These are phyloP conservation scores for Kurtzmaniella quercitrusa DNA, from an alignment of 1,139 yeast genomes.

Conservation along the genomic window DNA sequence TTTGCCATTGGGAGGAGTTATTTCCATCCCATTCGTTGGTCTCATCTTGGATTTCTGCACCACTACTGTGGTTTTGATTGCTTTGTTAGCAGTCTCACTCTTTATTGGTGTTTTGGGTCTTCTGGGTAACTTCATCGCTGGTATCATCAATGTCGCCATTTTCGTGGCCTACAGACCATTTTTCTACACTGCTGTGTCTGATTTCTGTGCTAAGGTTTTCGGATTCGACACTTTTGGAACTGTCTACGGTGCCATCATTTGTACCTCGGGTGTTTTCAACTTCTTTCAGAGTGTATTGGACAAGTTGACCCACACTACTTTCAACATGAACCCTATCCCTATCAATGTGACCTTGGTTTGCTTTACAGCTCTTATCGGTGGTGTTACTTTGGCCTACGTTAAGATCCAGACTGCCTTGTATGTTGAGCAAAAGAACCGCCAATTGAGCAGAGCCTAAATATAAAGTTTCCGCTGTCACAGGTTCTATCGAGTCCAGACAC, in stretches of 20 bases:
- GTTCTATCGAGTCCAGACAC: no score
- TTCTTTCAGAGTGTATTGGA: constrained; percentile 69
- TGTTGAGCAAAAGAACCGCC: constrained; percentile 14
- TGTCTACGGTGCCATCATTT: constrained; percentile 82
- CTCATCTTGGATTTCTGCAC: constrained; percentile 35
- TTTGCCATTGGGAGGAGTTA: constrained; percentile 42
- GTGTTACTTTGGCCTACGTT: constrained; percentile 26
- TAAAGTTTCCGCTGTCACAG: no score
- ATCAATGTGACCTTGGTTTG: constrained; percentile 28
- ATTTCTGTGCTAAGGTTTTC: constrained; percentile 86
- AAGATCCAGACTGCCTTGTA: constrained; percentile 23
- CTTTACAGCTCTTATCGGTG: constrained; percentile 28
- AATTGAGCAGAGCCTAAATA: neutral
- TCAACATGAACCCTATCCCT: constrained; percentile 70
- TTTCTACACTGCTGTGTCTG: constrained; percentile 88
- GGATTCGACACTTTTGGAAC: constrained; percentile 92
- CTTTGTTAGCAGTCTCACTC: constrained; percentile 28
- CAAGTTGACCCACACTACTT: constrained; percentile 58
- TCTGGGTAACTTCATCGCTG: constrained; percentile 24
- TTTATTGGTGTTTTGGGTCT: constrained; percentile 36
- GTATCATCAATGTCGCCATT: constrained; percentile 30
- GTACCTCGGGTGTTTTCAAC: constrained; percentile 75
- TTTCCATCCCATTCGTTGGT: constrained; percentile 42
- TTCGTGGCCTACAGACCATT: constrained; percentile 47
- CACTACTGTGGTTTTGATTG: constrained; percentile 28